Evolutionary conservation across 2,329 filamentous ascomycete genomes (phyloP), one percentile per base, ranked within the genome.

Genomic region (Trematosphaeria pertusa): DNA sequence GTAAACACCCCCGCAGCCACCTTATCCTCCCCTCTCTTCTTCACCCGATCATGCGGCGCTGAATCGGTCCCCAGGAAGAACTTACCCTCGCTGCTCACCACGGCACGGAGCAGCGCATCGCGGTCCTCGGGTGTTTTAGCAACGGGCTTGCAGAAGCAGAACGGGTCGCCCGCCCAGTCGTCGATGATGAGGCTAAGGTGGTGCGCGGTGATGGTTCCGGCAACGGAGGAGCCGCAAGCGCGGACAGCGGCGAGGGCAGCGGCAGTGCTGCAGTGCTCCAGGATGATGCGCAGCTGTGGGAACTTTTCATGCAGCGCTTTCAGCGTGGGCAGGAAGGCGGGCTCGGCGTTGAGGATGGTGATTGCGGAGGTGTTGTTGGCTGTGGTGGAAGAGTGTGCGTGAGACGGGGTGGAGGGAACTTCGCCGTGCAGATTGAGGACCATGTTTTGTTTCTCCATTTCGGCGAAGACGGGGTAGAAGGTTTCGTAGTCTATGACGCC

Each of bases 371-470:
- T 46, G 33, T n/a, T 39, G 30, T 51, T 47, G 8, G 45, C 64
- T 12, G 54, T 48, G 2, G 52, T 32, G 14, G 56, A 48, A 1
- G 49, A 11, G 14, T 34, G 53, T 1, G 59, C 54, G 39, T 58
- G 46, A 8, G 61, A 28, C 0, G 71, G 70, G 54, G 77, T 77
- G 1, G 80, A 79, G 0, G 85, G 87, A n/a, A 87, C 84, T 74
- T 97, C 93, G 56, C 92, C 93, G 70, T 97, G 92, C n/a, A 97
- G 78, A 74, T 97, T 97, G 32, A 95, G 80, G n/a, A 95, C 82
- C 67, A 96, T 78, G 57, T 87, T 85, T 57, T 91, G 84, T 49
- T 86, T 76, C 68, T 96, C 88, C 92, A 97, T 97, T 56, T 89
- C 88, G n/a, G 81, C 82, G 66, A 97, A 96, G 11, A 93, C 88